Base-by-base conservation (phyloP, 371 early-diverging fungal genomes). In the Sporodiniella umbellata region DNA sequence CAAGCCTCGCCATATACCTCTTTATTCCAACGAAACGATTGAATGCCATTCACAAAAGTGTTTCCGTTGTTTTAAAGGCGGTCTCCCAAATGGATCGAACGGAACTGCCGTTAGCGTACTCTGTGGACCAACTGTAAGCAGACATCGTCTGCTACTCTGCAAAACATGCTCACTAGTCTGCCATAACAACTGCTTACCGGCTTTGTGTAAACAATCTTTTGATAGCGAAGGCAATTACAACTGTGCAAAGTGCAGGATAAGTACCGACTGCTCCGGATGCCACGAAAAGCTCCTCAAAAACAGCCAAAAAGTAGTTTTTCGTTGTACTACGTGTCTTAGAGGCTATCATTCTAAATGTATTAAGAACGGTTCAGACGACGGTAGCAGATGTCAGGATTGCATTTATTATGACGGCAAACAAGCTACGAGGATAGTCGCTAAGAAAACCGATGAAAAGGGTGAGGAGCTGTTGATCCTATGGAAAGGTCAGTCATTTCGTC, bases 401-500 rank as follows among this genome's bases (percentile, higher is more conserved):
- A n/a, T n/a, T n/a, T n/a, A n/a, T n/a, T 18, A 25, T 52, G 2
- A 51, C 54, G 0, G 67, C 62, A 14, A 57, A 46, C 23, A 43
- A 37, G 17, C 46, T 33, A 1, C 8, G 2, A 45, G 30, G 21
- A 22, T 64, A 8, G 5, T 43, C 0, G 50, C 11, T 3, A 43
- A 53, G 15, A 53, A 11, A 10, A 38, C 35, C 15, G n/a, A 2
- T 33, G 18, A 50, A 33, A 35, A 22, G 7, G 23, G n/a, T 26
- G 14, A 8, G 0, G 57, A 64, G 30, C 47, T 50, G 18, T 53
- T 78, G 5, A 57, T 86, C 40, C 83, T 82, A 35, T 86, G 85
- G 85, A 68, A 68, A 44, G 59, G 54, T 8, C 33, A 56, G 24
- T 80, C 83, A 1, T 82, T 80, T 47, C 66, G 81, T 11, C 78